Conservation (phyloP, 2,329 filamentous ascomycete genomes). For the Xylaria arbuscula region DNA sequence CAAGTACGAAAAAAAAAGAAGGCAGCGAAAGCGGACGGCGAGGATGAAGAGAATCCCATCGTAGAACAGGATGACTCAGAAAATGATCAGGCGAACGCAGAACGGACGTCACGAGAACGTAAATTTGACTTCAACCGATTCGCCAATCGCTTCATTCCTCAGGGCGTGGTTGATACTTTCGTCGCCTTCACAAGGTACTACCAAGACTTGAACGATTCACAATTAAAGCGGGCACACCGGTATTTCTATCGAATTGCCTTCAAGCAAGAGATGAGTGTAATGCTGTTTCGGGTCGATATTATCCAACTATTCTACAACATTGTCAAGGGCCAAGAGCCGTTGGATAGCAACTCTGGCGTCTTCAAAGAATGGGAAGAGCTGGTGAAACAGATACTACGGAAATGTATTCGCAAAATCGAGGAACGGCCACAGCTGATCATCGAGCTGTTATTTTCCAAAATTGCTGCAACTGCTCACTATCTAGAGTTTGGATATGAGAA, state of each 20-base stretch:
- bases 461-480: conserved; percentile 82
- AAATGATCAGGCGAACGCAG: conserved; percentile 77
- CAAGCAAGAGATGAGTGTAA: conserved; percentile 89
- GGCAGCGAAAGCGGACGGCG: conserved; percentile 61
- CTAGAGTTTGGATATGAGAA: conserved; percentile 91
- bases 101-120: conserved; percentile 79
- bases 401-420: conserved; percentile 84
- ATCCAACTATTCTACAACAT: conserved; percentile 88
- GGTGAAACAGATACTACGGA: conserved; percentile 82
- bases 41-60: conserved; percentile 61
- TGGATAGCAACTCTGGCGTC: conserved; percentile 73
- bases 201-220: conserved; percentile 78
- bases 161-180: conserved; percentile 90
- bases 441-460: conserved; percentile 95
- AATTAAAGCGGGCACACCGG: conserved; percentile 90
- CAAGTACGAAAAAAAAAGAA: conserved; percentile 79
- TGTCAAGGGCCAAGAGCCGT: conserved; percentile 85
- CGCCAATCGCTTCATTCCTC: conserved; percentile 80
- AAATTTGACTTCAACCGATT: conserved; percentile 95
- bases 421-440: conserved; percentile 86
- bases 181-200: conserved; percentile 83
- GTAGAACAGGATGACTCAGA: conserved; percentile 76
- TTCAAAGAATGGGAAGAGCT: conserved; percentile 94
- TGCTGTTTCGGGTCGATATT: conserved; percentile 92
- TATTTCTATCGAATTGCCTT: conserved; percentile 95